Conservation (phyloP, 2,329 filamentous ascomycete species). For the Xenosphaeropsis pyriputrescens region DNA sequence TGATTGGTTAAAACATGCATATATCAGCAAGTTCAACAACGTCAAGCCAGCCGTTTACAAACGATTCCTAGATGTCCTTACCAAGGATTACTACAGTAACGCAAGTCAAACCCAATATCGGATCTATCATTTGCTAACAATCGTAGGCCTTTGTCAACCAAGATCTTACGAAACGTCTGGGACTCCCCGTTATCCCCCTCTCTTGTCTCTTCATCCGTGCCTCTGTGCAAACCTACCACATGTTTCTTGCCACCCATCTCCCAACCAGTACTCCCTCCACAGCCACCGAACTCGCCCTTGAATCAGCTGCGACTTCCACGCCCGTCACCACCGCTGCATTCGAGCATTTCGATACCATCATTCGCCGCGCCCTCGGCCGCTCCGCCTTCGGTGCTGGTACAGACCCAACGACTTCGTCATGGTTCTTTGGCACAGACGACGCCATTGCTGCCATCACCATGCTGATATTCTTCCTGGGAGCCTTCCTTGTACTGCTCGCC, state of each 20-base stretch:
- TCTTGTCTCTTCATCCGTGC: slow-evolving; percentile 93
- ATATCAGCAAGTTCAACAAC: slow-evolving; percentile 98
- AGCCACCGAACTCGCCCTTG: slow-evolving; percentile 49
- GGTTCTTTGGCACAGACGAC: slow-evolving; percentile 40
- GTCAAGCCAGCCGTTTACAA: slow-evolving; percentile 82
- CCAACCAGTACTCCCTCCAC: slow-evolving; percentile 56
- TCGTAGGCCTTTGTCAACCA: slow-evolving; percentile 73
- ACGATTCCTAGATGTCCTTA: slow-evolving; percentile 81
- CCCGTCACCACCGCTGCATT: slow-evolving; percentile 65
- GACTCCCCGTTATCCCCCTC: slow-evolving; percentile 80
- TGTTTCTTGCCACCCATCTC: slow-evolving; percentile 85
- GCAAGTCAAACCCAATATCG: slow-evolving; percentile 26
- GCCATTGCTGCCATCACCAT: slow-evolving; percentile 66
- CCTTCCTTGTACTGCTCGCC: slow-evolving; percentile 74
- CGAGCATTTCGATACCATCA: slow-evolving; percentile 62
- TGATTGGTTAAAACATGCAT: slow-evolving; percentile 93
- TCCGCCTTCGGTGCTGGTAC: slow-evolving; percentile 45
- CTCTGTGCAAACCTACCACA: slow-evolving; percentile 91
- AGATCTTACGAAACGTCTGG: slow-evolving; percentile 77
- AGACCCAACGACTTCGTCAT: slow-evolving; percentile 13
- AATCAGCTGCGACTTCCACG: slow-evolving; percentile 45
- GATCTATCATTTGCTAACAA: too few species aligned
- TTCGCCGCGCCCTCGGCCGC: slow-evolving; percentile 63
- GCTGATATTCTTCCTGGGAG: slow-evolving; percentile 69
- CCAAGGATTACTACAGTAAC: slow-evolving; percentile 96